These are phyloP conservation scores for Pseudisothecium myosuroides DNA, from an alignment of 225 moss, liverwort and hornwort species.

Conservation along the genomic window DNA sequence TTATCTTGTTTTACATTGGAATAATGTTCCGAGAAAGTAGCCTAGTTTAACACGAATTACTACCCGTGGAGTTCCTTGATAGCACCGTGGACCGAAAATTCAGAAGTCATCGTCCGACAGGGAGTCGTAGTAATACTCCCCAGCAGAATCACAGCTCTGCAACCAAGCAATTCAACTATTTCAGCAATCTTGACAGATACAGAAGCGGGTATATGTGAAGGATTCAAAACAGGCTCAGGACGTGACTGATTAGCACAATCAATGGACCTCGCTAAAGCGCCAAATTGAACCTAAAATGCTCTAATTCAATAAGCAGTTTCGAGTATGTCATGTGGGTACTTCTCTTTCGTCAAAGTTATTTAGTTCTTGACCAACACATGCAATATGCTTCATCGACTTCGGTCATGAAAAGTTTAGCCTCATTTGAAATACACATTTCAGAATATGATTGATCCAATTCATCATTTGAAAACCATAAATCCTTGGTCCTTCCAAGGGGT, in stretches of 20 bases:
- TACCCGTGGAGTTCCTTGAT: not conserved
- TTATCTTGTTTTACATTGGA: too few relatives aligned
- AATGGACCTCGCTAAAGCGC: too few relatives aligned
- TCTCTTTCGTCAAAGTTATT: not conserved
- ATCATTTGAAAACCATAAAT: not conserved
- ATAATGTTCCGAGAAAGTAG: not conserved
- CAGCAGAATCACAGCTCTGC: not conserved
- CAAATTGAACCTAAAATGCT: too few relatives aligned
- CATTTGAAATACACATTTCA: not conserved
- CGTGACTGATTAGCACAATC: too few relatives aligned
- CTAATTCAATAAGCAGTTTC: not conserved
- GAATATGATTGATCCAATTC: not conserved
- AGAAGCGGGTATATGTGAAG: too few relatives aligned
- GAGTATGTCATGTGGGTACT: not conserved
- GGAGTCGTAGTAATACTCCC: not conserved
- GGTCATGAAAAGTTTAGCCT: too few relatives aligned
- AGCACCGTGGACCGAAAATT: not conserved
- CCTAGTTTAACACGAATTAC: not conserved
- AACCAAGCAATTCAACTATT: not conserved
- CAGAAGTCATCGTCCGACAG: not conserved
- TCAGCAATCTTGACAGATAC: not conserved
- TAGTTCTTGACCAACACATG: not conserved
- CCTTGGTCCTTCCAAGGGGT: not conserved
- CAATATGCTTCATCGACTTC: not conserved
- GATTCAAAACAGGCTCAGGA: not conserved